Conservation (phyloP, 2,329 filamentous ascomycete genomes). For the Anthostomella pinea region DNA sequence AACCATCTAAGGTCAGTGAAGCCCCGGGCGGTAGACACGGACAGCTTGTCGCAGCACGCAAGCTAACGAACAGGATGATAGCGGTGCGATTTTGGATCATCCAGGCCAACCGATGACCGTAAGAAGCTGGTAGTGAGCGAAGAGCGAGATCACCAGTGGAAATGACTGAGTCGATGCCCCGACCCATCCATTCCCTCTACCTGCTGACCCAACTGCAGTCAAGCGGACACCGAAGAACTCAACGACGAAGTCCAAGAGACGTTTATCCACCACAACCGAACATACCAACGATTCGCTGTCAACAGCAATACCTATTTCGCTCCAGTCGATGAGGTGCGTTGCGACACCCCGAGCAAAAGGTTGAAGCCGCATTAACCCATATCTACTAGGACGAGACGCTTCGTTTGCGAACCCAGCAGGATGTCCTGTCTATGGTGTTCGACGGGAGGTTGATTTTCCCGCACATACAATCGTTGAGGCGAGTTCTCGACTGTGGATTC, state of each 20-base stretch:
- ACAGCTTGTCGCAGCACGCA: too few species aligned
- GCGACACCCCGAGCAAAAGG: constrained; percentile 6
- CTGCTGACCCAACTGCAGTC: constrained; percentile 35
- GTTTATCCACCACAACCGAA: constrained; percentile 58
- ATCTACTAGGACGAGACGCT: constrained; percentile 61
- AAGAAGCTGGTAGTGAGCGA: too few species aligned
- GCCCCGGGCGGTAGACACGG: too few species aligned
- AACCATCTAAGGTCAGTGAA: constrained; percentile 23
- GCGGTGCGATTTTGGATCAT: too few species aligned
- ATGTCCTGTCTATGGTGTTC: constrained; percentile 61
- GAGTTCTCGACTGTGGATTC: constrained; percentile 70
- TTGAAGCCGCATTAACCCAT: constrained; percentile 13
- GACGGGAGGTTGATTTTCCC: constrained; percentile 68
- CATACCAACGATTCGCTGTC: constrained; percentile 66
- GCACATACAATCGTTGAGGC: constrained; percentile 54
- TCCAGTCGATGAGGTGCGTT: constrained; percentile 66
- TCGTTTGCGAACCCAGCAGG: constrained; percentile 61
- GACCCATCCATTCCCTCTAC: constrained; percentile 11
- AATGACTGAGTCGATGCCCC: constrained; percentile 28
- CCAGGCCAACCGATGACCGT: too few species aligned
- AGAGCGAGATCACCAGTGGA: constrained; percentile 10
- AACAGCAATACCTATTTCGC: constrained; percentile 64
- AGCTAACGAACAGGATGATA: too few species aligned
- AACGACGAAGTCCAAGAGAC: constrained; percentile 57
- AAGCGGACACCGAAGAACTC: constrained; percentile 41